phyloP scores from a whole-genome alignment of 164 flowering plant species.

The Vitis rupestris region DNA sequence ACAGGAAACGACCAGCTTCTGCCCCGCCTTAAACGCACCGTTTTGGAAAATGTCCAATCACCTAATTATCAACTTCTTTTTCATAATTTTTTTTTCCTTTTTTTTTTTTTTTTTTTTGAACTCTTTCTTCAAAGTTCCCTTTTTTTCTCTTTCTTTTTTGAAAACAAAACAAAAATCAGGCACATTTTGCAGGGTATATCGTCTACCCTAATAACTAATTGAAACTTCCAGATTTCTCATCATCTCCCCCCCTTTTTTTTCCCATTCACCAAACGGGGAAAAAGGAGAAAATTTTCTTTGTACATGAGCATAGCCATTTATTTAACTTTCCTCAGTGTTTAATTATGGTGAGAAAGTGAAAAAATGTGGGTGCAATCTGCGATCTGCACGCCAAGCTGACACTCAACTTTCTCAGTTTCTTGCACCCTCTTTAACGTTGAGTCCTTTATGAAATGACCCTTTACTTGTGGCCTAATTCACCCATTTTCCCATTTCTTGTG shows the following conservation, averaged over 20 bases:
- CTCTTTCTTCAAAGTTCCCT: conserved; percentile 6
- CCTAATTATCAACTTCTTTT: background rate
- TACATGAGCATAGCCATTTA: too few relatives aligned
- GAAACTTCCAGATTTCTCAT: background rate
- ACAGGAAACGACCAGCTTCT: background rate
- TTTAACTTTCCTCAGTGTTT: too few relatives aligned
- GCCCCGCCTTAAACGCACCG: conserved; percentile 3
- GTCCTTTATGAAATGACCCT: conserved; percentile 5
- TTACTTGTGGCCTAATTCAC: conserved; percentile 1
- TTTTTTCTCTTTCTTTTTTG: background rate
- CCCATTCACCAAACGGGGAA: background rate
- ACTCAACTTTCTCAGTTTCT: conserved; percentile 29
- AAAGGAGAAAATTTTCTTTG: too few relatives aligned
- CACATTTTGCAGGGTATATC: background rate
- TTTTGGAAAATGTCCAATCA: conserved; percentile 1
- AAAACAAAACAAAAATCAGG: background rate
- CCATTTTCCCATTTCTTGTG: background rate
- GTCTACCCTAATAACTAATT: background rate
- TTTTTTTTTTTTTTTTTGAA: background rate
- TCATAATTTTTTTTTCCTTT: background rate
- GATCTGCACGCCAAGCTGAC: conserved; percentile 48
- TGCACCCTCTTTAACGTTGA: conserved; percentile 17
- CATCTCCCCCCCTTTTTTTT: background rate
- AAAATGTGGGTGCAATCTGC: too few relatives aligned
- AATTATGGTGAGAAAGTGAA: too few relatives aligned